Percentiles rank a stretch among this genome's conserved stretches.
phyloP scores from a whole-genome alignment of 441 rosid species.

The Erodium moschatum region DNA sequence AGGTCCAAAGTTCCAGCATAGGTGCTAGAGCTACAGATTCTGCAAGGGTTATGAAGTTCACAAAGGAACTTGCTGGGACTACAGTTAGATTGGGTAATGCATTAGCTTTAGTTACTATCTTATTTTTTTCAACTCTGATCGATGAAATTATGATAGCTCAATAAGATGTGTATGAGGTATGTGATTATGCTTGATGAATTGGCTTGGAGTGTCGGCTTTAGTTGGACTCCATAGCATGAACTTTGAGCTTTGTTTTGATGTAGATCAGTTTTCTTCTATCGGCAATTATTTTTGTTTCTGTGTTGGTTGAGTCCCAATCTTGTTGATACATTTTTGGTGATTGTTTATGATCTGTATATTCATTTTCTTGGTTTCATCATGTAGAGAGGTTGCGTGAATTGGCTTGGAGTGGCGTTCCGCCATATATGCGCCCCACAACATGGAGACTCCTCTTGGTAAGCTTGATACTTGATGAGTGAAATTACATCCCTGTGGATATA shows the following conservation, averaged over 20 bases:
- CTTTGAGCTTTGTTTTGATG: neutral
- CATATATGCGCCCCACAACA: slow-evolving; percentile 82
- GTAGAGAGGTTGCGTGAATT: slow-evolving; percentile 83
- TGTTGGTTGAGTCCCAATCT: neutral
- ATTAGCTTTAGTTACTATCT: slow-evolving; percentile 7
- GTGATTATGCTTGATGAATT: neutral
- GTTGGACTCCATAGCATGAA: neutral
- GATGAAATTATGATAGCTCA: slow-evolving; percentile 8
- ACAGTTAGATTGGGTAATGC: slow-evolving; percentile 67
- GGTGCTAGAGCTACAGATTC: slow-evolving; percentile 87
- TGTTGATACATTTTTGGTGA: neutral
- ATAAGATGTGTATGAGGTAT: neutral
- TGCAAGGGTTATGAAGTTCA: slow-evolving; percentile 81
- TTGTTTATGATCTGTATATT: neutral
- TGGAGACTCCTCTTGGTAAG: slow-evolving; percentile 98
- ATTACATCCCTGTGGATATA: neutral
- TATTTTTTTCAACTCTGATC: neutral
- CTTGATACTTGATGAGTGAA: slow-evolving; percentile 14
- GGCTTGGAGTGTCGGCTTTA: neutral
- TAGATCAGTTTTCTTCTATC: neutral
- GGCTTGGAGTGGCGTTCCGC: slow-evolving; percentile 97
- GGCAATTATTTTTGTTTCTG: neutral
- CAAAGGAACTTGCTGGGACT: slow-evolving; percentile 61
- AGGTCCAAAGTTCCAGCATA: slow-evolving; percentile 43
- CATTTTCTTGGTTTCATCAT: slow-evolving; percentile 12